Evolutionary conservation across 2,329 filamentous ascomycete genomes (phyloP).

Genomic region (Cladosporium sp.): DNA sequence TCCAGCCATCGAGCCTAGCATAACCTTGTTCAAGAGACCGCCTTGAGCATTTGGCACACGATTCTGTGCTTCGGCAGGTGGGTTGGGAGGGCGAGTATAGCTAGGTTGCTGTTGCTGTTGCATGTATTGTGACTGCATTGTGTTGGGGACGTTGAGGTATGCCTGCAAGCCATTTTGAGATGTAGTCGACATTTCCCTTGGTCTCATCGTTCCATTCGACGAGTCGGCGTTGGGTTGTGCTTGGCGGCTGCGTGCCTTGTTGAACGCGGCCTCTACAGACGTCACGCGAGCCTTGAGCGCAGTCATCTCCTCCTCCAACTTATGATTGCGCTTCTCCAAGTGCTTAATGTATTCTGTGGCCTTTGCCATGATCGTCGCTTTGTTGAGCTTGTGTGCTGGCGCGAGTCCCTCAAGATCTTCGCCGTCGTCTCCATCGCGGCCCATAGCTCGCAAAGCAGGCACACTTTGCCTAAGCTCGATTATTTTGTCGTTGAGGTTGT

Average conservation of each 20-base stretch:
- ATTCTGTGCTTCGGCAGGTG: slow-evolving; percentile 37
- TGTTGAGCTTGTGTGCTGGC: slow-evolving; percentile 92
- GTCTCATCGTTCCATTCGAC: slow-evolving; percentile 24
- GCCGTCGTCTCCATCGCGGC: slow-evolving; percentile 71
- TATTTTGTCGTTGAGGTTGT: slow-evolving; percentile 96
- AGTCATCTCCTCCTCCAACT: slow-evolving; percentile 76
- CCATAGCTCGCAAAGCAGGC: slow-evolving; percentile 82
- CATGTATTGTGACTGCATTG: slow-evolving; percentile 36
- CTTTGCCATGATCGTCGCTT: slow-evolving; percentile 93
- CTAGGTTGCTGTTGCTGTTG: slow-evolving; percentile 34
- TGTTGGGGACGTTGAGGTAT: slow-evolving; percentile 32
- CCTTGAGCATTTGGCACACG: slow-evolving; percentile 38
- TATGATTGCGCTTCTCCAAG: slow-evolving; percentile 84
- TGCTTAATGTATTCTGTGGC: slow-evolving; percentile 96
- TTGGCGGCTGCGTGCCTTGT: slow-evolving; percentile 29
- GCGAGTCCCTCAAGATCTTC: slow-evolving; percentile 69
- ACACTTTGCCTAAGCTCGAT: slow-evolving; percentile 88
- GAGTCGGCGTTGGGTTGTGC: slow-evolving; percentile 28
- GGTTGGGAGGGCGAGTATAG: slow-evolving; percentile 35
- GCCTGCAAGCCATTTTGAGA: slow-evolving; percentile 27
- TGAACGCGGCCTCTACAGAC: slow-evolving; percentile 67
- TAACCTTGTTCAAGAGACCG: slow-evolving; percentile 69
- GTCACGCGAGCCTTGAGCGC: slow-evolving; percentile 73
- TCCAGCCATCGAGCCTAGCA: slow-evolving; percentile 89
- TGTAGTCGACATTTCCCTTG: slow-evolving; percentile 31